These are phyloP conservation scores for Chionographis japonica DNA, from an alignment of 106 monocot species.

Conservation along the genomic window DNA sequence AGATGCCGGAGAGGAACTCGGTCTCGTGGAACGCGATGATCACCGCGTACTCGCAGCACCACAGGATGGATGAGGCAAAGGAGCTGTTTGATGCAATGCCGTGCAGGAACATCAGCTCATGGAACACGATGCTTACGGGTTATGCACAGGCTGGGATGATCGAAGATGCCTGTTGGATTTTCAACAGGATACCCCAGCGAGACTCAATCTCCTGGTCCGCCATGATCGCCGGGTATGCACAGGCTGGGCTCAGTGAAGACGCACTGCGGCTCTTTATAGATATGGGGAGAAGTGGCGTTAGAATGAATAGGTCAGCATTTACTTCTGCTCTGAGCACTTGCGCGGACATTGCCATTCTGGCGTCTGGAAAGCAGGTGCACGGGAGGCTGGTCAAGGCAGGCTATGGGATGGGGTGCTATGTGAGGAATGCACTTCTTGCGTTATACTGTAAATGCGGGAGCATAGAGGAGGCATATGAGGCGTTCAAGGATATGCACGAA, in stretches of 20 bases:
- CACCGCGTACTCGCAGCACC: constrained; percentile 39
- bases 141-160: constrained; percentile 53
- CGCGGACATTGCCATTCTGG: constrained; percentile 54
- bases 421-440: constrained; percentile 66
- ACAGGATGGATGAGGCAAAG: constrained; percentile 31
- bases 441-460: constrained; percentile 74
- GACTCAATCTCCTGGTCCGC: constrained; percentile 67
- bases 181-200: constrained; percentile 39
- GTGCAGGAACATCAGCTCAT: constrained; percentile 45
- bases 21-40: constrained; percentile 78
- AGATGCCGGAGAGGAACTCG: constrained; percentile 52
- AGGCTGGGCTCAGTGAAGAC: constrained; percentile 46
- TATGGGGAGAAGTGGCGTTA: constrained; percentile 41
- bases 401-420: constrained; percentile 64
- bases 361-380: constrained; percentile 67
- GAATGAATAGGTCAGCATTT: constrained; percentile 46
- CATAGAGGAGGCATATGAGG: constrained; percentile 52
- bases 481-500: constrained; percentile 43
- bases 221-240: constrained; percentile 63
- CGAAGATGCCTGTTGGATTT: constrained; percentile 26
- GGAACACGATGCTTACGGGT: constrained; percentile 65
- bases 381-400: constrained; percentile 64
- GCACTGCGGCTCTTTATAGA: constrained; percentile 50
- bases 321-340: constrained; percentile 67
- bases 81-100: constrained; percentile 53